These are phyloP conservation scores for Auxenochlorella protothecoides DNA, from an alignment of 139 green algal genomes.

Conservation along the genomic window DNA sequence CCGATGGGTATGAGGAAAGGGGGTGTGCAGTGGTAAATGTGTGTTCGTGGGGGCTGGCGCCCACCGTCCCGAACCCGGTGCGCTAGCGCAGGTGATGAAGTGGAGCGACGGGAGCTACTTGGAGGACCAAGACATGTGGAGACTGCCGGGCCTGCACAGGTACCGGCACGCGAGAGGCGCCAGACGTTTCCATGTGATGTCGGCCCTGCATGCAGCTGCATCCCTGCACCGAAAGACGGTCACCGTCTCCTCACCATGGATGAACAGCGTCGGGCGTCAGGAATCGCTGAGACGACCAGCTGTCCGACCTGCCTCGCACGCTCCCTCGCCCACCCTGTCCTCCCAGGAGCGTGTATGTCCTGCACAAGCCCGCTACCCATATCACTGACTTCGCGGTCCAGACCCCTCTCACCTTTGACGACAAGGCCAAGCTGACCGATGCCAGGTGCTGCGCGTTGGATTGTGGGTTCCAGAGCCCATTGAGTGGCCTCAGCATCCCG, in stretches of 20 bases:
- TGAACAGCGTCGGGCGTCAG: too few relatives aligned
- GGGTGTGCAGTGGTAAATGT: too few relatives aligned
- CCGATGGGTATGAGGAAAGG: too few relatives aligned
- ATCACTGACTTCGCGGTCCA: constrained; percentile 58
- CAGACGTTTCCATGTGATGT: too few relatives aligned
- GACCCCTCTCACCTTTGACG: constrained; percentile 46
- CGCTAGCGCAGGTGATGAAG: constrained; percentile 55
- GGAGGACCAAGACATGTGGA: constrained; percentile 97
- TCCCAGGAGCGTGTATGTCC: constrained; percentile 60
- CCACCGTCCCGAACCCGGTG: background rate
- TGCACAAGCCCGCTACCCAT: constrained; percentile 45
- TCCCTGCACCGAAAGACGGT: too few relatives aligned
- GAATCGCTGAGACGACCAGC: too few relatives aligned
- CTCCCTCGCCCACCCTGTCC: background rate
- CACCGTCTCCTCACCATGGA: too few relatives aligned
- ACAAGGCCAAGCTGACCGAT: background rate
- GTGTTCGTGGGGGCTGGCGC: too few relatives aligned
- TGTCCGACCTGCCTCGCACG: background rate
- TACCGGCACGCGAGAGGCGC: background rate
- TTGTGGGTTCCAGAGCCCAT: too few relatives aligned
- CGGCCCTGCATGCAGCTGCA: too few relatives aligned
- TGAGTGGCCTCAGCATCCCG: too few relatives aligned
- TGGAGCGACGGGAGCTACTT: constrained; percentile 95
- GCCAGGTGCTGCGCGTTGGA: constrained; percentile 3
- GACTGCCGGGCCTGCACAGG: constrained; percentile 78